Base-by-base conservation (phyloP, 2,329 filamentous ascomycete species). In the Trichoderma atroviride region DNA sequence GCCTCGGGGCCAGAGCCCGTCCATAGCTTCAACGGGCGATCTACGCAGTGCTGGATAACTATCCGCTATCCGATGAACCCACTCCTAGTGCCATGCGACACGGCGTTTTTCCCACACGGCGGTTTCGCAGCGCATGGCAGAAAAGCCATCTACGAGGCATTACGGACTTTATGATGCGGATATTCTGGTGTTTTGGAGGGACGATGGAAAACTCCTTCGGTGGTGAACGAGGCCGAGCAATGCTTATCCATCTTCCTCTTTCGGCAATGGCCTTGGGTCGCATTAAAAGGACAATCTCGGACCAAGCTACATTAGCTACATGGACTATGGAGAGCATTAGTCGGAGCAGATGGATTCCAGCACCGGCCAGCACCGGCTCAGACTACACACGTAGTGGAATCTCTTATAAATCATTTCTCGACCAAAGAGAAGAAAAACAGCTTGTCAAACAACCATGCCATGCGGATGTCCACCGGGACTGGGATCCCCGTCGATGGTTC, bases 281-380 rank as follows among this genome's bases (percentile, higher is more conserved):
- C 33, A 40, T 64, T 53, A 11, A 29, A 27, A n/a, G 31, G 14
- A 29, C 47, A 29, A 40, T 22, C 40, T n/a, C 14, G 16, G 61
- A 19, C 47, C n/a, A 50, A 60, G 57, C 35, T 47, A 27, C 27
- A 27, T 27, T 27, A 24, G 19, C 40, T 40, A 33, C 31, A 33
- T 33, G 31, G 7, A 33, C 31, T 35, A 43, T 43, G 40, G 40
- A 10, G 40, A 43, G 40, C 40, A 43, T 43, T 43, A 43, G 40
- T 43, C 47, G 47, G 22, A 24, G n/a, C 22, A 56, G 50, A 22
- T 58, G 29, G 35, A 27, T 31, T 47, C 47, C n/a, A 50, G 57
- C 50, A 27, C 10, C 68, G 68, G 68, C 68, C 68, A 69, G 68
- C 60, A 33, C 68, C 68, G 68, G 68, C 68, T 69, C 55, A 52